Conservation (phyloP, 2,329 filamentous ascomycete genomes). For the Fusarium irregulare region DNA sequence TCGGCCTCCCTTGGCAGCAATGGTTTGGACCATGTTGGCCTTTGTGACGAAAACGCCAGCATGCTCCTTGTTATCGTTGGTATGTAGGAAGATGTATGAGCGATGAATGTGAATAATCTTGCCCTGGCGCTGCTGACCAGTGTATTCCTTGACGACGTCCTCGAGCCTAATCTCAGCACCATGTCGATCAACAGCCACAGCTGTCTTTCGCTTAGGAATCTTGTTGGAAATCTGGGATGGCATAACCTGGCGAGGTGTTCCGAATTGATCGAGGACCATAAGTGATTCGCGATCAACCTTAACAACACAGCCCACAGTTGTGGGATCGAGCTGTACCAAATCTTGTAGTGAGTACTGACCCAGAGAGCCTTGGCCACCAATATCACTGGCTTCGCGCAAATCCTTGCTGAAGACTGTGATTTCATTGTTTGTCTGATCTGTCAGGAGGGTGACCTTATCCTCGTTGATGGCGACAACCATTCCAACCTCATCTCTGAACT, state of each 20-base stretch:
- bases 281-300: conserved; percentile 96
- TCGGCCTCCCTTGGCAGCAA: conserved; percentile 93
- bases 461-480: conserved; percentile 96
- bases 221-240: conserved; percentile 94
- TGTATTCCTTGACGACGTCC: conserved; percentile 91
- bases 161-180: conserved; percentile 92
- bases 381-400: conserved; percentile 90
- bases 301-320: conserved; percentile 92
- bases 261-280: conserved; percentile 89
- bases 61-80: conserved; percentile 85
- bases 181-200: conserved; percentile 91
- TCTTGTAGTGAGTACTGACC: conserved; percentile 94
- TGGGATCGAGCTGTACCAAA: conserved; percentile 90
- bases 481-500: conserved; percentile 93
- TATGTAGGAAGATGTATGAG: conserved; percentile 91
- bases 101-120: conserved; percentile 94
- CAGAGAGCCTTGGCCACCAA: conserved; percentile 84
- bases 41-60: conserved; percentile 89
- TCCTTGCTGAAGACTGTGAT: conserved; percentile 99
- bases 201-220: conserved; percentile 82
- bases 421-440: conserved; percentile 91
- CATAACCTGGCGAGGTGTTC: conserved; percentile 82
- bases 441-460: conserved; percentile 91
- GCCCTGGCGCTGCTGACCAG: conserved; percentile 85
- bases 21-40: conserved; percentile 85